Base-by-base conservation (phyloP, 129 eudicot genomes). In the Helichrysum umbraculigerum region DNA sequence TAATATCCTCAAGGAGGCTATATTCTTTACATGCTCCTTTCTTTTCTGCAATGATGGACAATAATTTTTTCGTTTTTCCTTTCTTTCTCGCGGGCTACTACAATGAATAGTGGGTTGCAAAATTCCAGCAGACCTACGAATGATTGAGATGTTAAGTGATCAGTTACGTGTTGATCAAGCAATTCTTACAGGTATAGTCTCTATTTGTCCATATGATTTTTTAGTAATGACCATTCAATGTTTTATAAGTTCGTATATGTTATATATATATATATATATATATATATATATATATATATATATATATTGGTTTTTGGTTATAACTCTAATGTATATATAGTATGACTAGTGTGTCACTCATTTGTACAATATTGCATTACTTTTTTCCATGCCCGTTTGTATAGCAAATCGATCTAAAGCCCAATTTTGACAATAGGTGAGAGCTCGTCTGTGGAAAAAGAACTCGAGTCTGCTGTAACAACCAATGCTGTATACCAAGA, bases 131-230 rank as follows among this genome's bases (percentile, higher is more conserved):
- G 98, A 94, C 80, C 79, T 94, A 92, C 87, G 98, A 80, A 91
- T 88, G 97, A 85, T 94, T 66, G 98, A 94, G 76, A 76, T 94
- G 86, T 79, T 87, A 75, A 91, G 90, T 73, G 96, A 94, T 75
- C 93, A 84, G 1, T 72, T 94, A 72, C 98, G 93, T 44, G 96
- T 94, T 63, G 98, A 94, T 87, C 98, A 94, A 87, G 98, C 98
- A n/a, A 94, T 94, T 80, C 97, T 94, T 79, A 94, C 98, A 68
- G 98, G 98, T 92, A 84, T 64, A 76, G 34, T 79, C 68, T 35
- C 71, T 57, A 44, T 29, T 8, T 32, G 47, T 37, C 29, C 56
- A 39, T 66, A 30, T 70, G 34, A 47, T 34, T 30, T 61, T 61
- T 54, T 61, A n/a, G 41, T 59, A 32, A 25, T 10, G 20, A 11